A percentile compares a stretch with the other conserved stretches of the same genome.
phyloP scores from a whole-genome alignment of 768 basidiomycete species.

The Piloderma croceum region DNA sequence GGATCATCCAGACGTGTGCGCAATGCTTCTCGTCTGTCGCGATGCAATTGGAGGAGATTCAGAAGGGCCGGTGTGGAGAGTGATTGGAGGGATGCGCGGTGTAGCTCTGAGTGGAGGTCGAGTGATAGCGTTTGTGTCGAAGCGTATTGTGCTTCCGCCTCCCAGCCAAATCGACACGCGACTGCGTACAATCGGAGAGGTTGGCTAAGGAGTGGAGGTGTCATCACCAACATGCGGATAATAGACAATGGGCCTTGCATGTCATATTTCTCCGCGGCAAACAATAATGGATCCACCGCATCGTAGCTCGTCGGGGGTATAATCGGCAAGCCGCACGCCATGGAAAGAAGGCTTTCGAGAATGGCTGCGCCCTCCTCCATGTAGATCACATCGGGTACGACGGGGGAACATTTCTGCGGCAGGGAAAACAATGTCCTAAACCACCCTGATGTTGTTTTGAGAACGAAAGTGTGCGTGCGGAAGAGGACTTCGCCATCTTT shows the following conservation, averaged over 20 bases:
- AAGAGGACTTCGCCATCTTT: constrained; percentile 42
- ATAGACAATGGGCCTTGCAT: constrained; percentile 62
- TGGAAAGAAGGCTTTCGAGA: constrained; percentile 52
- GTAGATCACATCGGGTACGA: neutral
- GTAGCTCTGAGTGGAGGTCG: constrained; percentile 42
- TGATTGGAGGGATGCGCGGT: constrained; percentile 41
- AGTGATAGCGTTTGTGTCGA: constrained; percentile 51
- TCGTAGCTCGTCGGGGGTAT: constrained; percentile 46
- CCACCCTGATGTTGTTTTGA: constrained; percentile 62
- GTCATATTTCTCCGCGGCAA: constrained; percentile 64
- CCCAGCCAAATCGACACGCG: constrained; percentile 56
- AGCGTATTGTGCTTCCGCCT: constrained; percentile 47
- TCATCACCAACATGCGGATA: constrained; percentile 51
- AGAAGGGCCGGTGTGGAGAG: constrained; percentile 49
- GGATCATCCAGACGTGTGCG: constrained; percentile 46
- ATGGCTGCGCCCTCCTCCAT: constrained; percentile 53
- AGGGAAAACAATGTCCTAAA: constrained; percentile 57
- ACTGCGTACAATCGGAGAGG: constrained; percentile 50
- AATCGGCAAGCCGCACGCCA: constrained; percentile 57
- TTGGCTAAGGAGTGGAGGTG: constrained; percentile 42
- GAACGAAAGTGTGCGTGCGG: constrained; percentile 51
- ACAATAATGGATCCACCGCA: constrained; percentile 49
- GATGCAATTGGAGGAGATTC: constrained; percentile 51
- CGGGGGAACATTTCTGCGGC: constrained; percentile 31
- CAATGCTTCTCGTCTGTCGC: constrained; percentile 43